These are phyloP conservation scores for Saccharomycopsis hybrid DNA, from an alignment of 1,139 yeast genomes.

Conservation along the genomic window DNA sequence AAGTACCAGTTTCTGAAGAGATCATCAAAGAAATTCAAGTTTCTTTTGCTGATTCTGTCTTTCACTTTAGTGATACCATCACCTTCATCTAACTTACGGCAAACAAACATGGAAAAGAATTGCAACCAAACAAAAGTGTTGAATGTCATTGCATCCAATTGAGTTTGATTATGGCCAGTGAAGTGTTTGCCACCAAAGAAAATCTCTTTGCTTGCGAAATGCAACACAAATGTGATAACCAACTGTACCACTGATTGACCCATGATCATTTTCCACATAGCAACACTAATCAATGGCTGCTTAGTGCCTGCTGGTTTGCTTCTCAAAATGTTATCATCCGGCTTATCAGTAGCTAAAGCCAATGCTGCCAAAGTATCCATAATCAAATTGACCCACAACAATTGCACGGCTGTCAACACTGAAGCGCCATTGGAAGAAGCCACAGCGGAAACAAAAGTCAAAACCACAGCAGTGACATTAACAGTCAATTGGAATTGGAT, in stretches of 20 bases:
- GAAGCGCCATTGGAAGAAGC: slow-evolving; percentile 72
- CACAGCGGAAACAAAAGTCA: slow-evolving; percentile 92
- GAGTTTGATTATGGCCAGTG: slow-evolving; percentile 43
- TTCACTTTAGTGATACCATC: slow-evolving; percentile 54
- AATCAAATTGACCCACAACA: slow-evolving; percentile 93
- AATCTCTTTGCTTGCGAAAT: slow-evolving; percentile 65
- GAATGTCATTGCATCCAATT: slow-evolving; percentile 79
- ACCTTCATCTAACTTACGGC: slow-evolving; percentile 88
- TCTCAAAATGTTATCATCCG: slow-evolving; percentile 71
- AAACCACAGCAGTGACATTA: slow-evolving; percentile 86
- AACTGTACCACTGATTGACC: slow-evolving; percentile 83
- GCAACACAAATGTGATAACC: slow-evolving; percentile 66
- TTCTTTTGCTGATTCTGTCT: slow-evolving; percentile 51
- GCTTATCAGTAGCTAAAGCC: slow-evolving; percentile 97
- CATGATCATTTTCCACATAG: slow-evolving; percentile 98
- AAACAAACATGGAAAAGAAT: slow-evolving; percentile 85
- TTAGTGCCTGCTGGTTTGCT: slow-evolving; percentile 81
- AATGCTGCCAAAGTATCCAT: slow-evolving; percentile 98
- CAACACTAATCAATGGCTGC: slow-evolving; percentile 74
- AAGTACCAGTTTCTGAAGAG: slow-evolving; percentile 79
- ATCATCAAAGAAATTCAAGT: slow-evolving; percentile 78
- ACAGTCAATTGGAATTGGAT: slow-evolving; percentile 96
- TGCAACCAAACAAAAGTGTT: slow-evolving; percentile 98
- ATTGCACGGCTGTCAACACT: slow-evolving; percentile 93
- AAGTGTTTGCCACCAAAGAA: slow-evolving; percentile 44